phyloP scores from a whole-genome alignment of 1,284 basidiomycete genomes.

The Mycena citricolor region DNA sequence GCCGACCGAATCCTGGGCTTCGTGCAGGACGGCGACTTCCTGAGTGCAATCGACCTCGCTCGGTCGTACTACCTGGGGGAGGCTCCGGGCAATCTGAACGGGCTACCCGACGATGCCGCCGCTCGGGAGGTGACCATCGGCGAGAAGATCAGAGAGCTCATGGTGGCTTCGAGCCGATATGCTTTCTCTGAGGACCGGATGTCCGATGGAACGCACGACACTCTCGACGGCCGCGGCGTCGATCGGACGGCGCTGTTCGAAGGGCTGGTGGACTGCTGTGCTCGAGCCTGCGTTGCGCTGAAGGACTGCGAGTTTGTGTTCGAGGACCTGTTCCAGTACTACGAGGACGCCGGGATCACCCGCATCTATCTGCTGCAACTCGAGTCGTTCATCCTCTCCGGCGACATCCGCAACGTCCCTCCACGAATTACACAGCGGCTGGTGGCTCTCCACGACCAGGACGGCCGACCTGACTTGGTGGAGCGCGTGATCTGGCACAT shows the following conservation, averaged over 20 bases:
- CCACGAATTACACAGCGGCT: constrained; percentile 87
- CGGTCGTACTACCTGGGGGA: constrained; percentile 83
- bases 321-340: constrained; percentile 90
- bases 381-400: constrained; percentile 82
- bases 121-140: constrained; percentile 70
- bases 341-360: constrained; percentile 82
- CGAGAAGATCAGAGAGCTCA: constrained; percentile 76
- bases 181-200: constrained; percentile 94
- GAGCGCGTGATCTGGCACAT: constrained; percentile 96
- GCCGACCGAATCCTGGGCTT: constrained; percentile 87
- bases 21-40: constrained; percentile 86
- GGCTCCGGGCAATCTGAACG: constrained; percentile 85
- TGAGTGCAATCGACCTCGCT: constrained; percentile 87
- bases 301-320: constrained; percentile 85
- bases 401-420: constrained; percentile 73
- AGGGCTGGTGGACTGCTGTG: constrained; percentile 79
- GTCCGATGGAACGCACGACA: constrained; percentile 83
- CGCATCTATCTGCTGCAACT: constrained; percentile 86
- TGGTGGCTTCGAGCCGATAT: constrained; percentile 86
- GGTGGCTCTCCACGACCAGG: constrained; percentile 75
- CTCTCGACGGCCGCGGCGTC: constrained; percentile 84
- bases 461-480: constrained; percentile 71
- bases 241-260: constrained; percentile 91
- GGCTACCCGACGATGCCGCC: constrained; percentile 69
- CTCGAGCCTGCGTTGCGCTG: constrained; percentile 81